phyloP scores from a whole-genome alignment of 2,329 filamentous ascomycete species.

The Hypoxylon sp. region DNA sequence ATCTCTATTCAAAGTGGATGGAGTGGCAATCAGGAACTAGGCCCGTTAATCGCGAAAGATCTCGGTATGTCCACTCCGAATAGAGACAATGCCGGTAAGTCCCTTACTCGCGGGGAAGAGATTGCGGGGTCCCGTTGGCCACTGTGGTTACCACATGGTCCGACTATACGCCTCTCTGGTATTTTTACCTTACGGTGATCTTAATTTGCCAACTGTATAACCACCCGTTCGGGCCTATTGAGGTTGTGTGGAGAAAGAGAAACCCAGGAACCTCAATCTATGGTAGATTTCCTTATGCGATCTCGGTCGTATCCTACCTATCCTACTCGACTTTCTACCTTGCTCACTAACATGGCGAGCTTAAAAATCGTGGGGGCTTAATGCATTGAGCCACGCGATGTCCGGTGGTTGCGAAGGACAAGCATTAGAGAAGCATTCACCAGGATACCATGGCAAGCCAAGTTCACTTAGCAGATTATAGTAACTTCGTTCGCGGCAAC shows the following conservation, averaged over 20 bases:
- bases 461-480: slow-evolving; percentile 19
- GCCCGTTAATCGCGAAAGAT: slow-evolving; percentile 52
- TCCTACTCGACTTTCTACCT: slow-evolving; percentile 28
- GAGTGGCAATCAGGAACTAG: slow-evolving; percentile 54
- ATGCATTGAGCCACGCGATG: neutral
- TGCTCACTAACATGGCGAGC: slow-evolving; percentile 16
- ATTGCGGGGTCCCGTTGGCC: slow-evolving; percentile 44
- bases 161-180: slow-evolving; percentile 40
- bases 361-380: slow-evolving; percentile 29
- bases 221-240: slow-evolving; percentile 50
- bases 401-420: slow-evolving; percentile 9
- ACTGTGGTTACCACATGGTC: slow-evolving; percentile 44
- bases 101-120: slow-evolving; percentile 44
- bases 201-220: slow-evolving; percentile 48
- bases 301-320: slow-evolving; percentile 36
- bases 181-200: slow-evolving; percentile 41
- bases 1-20: slow-evolving; percentile 22
- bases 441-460: slow-evolving; percentile 19
- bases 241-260: slow-evolving; percentile 40
- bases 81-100: slow-evolving; percentile 44
- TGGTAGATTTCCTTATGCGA: slow-evolving; percentile 45
- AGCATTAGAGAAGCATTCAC: slow-evolving; percentile 13
- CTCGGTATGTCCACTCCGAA: slow-evolving; percentile 54
- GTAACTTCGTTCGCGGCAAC: slow-evolving; percentile 27
- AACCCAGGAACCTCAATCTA: slow-evolving; percentile 46